These are phyloP conservation scores for Cladophialophora immunda DNA, from an alignment of 2,329 filamentous ascomycete species.

Conservation along the genomic window DNA sequence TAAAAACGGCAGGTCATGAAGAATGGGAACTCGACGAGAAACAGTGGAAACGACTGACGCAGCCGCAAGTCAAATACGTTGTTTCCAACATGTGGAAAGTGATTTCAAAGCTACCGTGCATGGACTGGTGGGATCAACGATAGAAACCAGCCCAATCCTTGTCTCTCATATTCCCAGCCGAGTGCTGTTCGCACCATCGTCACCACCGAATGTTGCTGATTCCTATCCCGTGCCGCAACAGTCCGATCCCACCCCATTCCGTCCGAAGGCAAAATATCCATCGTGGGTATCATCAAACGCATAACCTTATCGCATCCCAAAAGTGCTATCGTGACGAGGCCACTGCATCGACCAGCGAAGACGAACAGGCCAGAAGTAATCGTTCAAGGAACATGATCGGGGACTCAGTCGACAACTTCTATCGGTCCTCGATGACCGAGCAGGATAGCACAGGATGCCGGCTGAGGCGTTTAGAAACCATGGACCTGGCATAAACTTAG, in stretches of 20 bases:
- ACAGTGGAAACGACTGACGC: background rate
- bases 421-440: slow-evolving; percentile 52
- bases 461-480: slow-evolving; percentile 58
- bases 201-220: slow-evolving; percentile 3
- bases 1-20: background rate
- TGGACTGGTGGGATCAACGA: slow-evolving; percentile 20
- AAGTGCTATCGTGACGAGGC: slow-evolving; percentile 39
- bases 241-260: slow-evolving; percentile 20
- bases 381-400: slow-evolving; percentile 26
- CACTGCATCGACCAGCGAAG: slow-evolving; percentile 35
- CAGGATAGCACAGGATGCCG: slow-evolving; percentile 54
- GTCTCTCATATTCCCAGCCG: background rate
- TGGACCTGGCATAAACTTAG: slow-evolving; percentile 52
- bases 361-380: slow-evolving; percentile 36
- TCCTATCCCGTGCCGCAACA: slow-evolving; percentile 9
- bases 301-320: slow-evolving; percentile 37
- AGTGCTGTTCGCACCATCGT: background rate
- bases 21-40: background rate
- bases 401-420: slow-evolving; percentile 42
- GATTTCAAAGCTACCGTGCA: slow-evolving; percentile 19
- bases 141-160: slow-evolving; percentile 23
- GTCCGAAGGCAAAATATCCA: slow-evolving; percentile 34
- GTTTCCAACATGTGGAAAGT: slow-evolving; percentile 8
- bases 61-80: background rate
- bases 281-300: slow-evolving; percentile 42